Conservation (phyloP, 2,329 filamentous ascomycete species). For the Xylogone sp. region DNA sequence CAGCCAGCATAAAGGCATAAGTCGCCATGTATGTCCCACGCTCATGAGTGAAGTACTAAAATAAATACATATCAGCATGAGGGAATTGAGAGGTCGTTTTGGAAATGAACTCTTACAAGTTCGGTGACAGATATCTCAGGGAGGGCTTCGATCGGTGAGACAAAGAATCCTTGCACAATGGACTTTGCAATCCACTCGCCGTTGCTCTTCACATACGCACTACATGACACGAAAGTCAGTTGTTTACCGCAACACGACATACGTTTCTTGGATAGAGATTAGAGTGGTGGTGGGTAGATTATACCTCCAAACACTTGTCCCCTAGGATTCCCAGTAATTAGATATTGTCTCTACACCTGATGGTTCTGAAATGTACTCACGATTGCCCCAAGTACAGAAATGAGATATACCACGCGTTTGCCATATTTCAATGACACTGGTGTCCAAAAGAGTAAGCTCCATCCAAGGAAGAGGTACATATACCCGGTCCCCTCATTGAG, state of each 20-base stretch:
- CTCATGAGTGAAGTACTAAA: constrained; percentile 35
- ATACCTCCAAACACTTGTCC: not conserved
- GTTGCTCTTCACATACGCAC: not conserved
- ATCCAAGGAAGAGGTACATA: constrained; percentile 46
- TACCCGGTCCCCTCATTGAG: constrained; percentile 44
- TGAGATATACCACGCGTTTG: constrained; percentile 40
- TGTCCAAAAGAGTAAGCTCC: constrained; percentile 47
- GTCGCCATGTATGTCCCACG: constrained; percentile 35
- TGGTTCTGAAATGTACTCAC: not conserved
- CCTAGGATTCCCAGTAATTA: not conserved
- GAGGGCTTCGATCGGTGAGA: not conserved
- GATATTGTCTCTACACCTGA: not conserved
- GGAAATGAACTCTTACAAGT: not conserved
- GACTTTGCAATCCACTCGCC: not conserved
- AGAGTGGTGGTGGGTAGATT: not conserved
- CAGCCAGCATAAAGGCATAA: constrained; percentile 38
- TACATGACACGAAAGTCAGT: not conserved
- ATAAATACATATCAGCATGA: not conserved
- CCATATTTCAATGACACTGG: constrained; percentile 46
- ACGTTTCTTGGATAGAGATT: not conserved
- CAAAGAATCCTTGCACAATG: not conserved
- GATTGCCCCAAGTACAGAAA: constrained; percentile 25
- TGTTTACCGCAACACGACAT: not conserved
- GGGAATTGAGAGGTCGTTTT: not conserved
- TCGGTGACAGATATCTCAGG: constrained; percentile 5